Conservation (phyloP, 2,329 filamentous ascomycete genomes). For the Pseudogymnoascus sp. region DNA sequence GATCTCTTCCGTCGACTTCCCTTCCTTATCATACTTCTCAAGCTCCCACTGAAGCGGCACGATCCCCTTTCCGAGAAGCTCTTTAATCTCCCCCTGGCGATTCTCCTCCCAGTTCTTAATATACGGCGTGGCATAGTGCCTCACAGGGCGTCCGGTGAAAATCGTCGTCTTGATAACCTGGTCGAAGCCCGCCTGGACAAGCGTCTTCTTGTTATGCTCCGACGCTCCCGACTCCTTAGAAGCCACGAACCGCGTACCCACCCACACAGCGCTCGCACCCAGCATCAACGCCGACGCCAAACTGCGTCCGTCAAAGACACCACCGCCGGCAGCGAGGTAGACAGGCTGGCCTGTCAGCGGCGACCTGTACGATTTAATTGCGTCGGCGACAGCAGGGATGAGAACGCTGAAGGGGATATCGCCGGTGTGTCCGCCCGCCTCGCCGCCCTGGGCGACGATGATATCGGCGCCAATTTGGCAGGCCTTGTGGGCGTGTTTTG, state of each 20-base stretch:
- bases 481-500: slow-evolving; percentile 97
- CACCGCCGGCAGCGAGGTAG: slow-evolving; percentile 89
- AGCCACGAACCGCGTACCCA: slow-evolving; percentile 92
- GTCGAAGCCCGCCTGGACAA: slow-evolving; percentile 67
- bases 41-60: slow-evolving; percentile 88
- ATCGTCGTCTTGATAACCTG: slow-evolving; percentile 93
- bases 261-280: slow-evolving; percentile 87
- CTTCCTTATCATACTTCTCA: slow-evolving; percentile 61
- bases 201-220: slow-evolving; percentile 88
- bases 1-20: slow-evolving; percentile 27
- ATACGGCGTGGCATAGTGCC: slow-evolving; percentile 83
- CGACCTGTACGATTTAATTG: slow-evolving; percentile 71
- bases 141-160: slow-evolving; percentile 84
- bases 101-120: slow-evolving; percentile 92
- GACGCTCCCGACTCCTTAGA: slow-evolving; percentile 90
- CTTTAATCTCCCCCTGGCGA: slow-evolving; percentile 76
- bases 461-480: slow-evolving; percentile 86
- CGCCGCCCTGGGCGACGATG: slow-evolving; percentile 96
- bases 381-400: slow-evolving; percentile 82
- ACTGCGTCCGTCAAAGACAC: slow-evolving; percentile 85
- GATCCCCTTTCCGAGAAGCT: slow-evolving; percentile 73
- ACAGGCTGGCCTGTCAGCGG: slow-evolving; percentile 81
- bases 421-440: slow-evolving; percentile 94
- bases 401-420: slow-evolving; percentile 86
- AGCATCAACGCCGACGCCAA: slow-evolving; percentile 87